Base-by-base conservation (phyloP, 257 asterid genomes). In the Solanum phureja region DNA sequence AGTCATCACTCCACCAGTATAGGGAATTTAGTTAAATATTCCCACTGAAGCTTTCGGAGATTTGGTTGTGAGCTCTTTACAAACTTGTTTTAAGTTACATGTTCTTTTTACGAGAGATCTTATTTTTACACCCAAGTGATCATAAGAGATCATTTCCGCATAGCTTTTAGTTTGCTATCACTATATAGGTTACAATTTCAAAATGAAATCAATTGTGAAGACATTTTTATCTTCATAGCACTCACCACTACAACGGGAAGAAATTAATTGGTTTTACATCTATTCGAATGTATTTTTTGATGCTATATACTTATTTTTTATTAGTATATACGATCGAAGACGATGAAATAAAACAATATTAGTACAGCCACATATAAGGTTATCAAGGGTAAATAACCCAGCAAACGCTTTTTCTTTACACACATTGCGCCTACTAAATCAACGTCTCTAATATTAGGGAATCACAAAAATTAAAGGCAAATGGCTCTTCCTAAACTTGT, bases 321-420 rank as follows among this genome's bases (percentile, higher is more conserved):
- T 7, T 34, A 34, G 37, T n/a, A 33, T 18, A 16, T 72, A 7
- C 24, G 8, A 33, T 33, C 81, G 81, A 34, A 8, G 46, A 8
- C 14, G 16, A 72, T 72, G 79, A 34, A 72, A 34, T 72, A 33
- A 33, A 33, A 34, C 7, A 72, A 19, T 34, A 1, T 18, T 18
- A 8, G 79, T 72, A 0, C 79, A 72, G 8, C 44, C 44, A 72
- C 23, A 73, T 19, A 33, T 34, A 18, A 18, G 27, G 24, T 31
- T 37, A 71, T 31, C 42, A 49, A 14, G 19, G 60, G 60, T 49
- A 49, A 49, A 49, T 49, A 49, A 49, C 3, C 60, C 24, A 19
- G 5, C 24, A 58, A 58, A 19, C 11, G 24, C 5, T 7, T 3
- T 0, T 58, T 58, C 66, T 19, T 58, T 58, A 0, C 66, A 0